A percentile compares a stretch with the other conserved stretches of the same genome.
Evolutionary conservation across 345 rosid genomes (phyloP).

Genomic region (Brassica nigra): DNA sequence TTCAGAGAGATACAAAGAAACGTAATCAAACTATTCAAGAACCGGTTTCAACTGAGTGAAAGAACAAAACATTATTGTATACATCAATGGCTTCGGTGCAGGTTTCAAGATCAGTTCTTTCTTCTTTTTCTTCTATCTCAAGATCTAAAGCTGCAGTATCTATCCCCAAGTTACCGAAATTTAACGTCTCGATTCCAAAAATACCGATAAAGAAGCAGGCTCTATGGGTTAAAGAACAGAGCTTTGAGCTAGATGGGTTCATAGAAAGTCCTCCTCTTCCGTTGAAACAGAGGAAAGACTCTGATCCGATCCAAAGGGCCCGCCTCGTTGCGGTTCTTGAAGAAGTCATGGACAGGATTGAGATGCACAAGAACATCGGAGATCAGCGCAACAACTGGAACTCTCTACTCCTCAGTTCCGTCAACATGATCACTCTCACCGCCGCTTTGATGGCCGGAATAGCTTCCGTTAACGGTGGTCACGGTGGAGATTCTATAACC

Average conservation of each 20-base stretch:
- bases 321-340: conserved; percentile 57
- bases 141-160: conserved; percentile 47
- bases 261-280: conserved; percentile 16
- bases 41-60: conserved; percentile 8
- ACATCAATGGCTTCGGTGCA: conserved; percentile 50
- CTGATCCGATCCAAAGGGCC: conserved; percentile 22
- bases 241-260: conserved; percentile 23
- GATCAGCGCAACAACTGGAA: conserved; percentile 76
- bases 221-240: conserved; percentile 27
- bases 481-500: conserved; percentile 34
- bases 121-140: conserved; percentile 38
- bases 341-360: conserved; percentile 61
- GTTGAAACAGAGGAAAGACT: conserved; percentile 8
- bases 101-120: conserved; percentile 36
- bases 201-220: conserved; percentile 16
- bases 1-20: background rate
- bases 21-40: background rate
- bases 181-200: conserved; percentile 41
- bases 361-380: conserved; percentile 69
- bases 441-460: conserved; percentile 61
- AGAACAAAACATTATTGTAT: background rate
- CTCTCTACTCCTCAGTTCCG: conserved; percentile 58
- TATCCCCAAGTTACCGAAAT: conserved; percentile 48
- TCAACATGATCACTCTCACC: conserved; percentile 66
- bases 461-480: conserved; percentile 35